phyloP scores from a whole-genome alignment of 2,329 filamentous ascomycete genomes.

The Rhinocladiella similis region DNA sequence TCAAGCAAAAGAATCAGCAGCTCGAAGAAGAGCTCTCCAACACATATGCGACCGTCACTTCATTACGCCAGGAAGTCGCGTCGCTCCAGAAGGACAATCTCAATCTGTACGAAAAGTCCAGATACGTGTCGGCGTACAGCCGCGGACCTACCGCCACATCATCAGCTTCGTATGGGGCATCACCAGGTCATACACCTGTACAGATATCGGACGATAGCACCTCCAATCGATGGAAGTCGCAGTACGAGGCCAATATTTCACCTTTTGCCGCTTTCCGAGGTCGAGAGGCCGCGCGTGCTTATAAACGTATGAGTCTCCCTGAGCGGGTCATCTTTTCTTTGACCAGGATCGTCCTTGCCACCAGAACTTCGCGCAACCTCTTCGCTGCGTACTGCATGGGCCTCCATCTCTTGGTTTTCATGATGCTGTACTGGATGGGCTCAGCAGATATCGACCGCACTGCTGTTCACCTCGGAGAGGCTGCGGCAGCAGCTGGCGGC shows the following conservation, averaged over 20 bases:
- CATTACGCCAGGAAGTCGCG: conserved; percentile 84
- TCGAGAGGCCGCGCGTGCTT: conserved; percentile 86
- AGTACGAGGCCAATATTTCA: conserved; percentile 93
- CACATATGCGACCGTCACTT: conserved; percentile 76
- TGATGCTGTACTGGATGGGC: conserved; percentile 82
- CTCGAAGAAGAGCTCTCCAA: conserved; percentile 89
- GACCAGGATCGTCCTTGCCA: conserved; percentile 86
- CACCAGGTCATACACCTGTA: conserved; percentile 64
- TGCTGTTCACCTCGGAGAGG: conserved; percentile 56
- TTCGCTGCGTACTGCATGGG: conserved; percentile 91
- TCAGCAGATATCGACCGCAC: conserved; percentile 65
- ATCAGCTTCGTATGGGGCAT: conserved; percentile 63
- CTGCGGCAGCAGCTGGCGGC: conserved; percentile 34
- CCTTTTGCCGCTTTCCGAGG: conserved; percentile 95
- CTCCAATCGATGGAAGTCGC: conserved; percentile 82
- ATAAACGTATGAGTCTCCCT: conserved; percentile 88
- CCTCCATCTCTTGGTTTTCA: conserved; percentile 83
- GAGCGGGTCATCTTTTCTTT: conserved; percentile 89
- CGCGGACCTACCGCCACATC: conserved; percentile 63
- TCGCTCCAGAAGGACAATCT: conserved; percentile 95
- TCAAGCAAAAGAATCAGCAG: conserved; percentile 92
- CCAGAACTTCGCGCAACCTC: conserved; percentile 84
- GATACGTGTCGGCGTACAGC: conserved; percentile 93
- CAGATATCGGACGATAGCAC: conserved; percentile 64
- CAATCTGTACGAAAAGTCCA: conserved; percentile 93